Base-by-base conservation (phyloP, 257 asterid genomes). In the Petunia secreta region DNA sequence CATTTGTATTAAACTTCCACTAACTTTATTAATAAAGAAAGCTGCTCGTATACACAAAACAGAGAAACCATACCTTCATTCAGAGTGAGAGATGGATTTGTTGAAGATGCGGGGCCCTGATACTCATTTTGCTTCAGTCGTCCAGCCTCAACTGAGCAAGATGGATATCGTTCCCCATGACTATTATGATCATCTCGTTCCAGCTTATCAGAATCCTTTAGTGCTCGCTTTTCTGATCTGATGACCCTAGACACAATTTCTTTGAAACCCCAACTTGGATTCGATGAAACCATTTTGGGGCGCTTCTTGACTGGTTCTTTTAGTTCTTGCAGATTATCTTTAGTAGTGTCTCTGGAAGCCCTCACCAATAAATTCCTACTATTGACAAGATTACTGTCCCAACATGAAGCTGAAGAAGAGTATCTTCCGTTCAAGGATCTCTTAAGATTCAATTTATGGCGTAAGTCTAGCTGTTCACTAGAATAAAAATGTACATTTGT, bases 371-470 rank as follows among this genome's bases (percentile, higher is more conserved):
- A 79, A 77, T 71, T 77, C 44, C 80, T 50, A 5, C 71, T 39
- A 59, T 50, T 84, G 62, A 40, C 62, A 62, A 67, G 8, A 69
- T 69, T 63, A 63, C 53, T 16, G 54, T 81, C 75, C 58, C 77
- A 62, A 63, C 38, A 13, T 25, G 71, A 14, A 53, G 80, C 73
- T 13, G 80, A 60, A 84, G 64, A 46, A n/a, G 75, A 75, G 39
- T 37, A 79, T 75, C 75, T 86, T 36, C 76, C 37, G 77, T 84
- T 82, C 80, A 75, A 83, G 65, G 82, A 46, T 44, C 81, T 68
- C 87, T 86, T 87, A 44, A 39, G 85, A 84, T 86, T 85, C 34
- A 88, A 53, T 78, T 85, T 80, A 77, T 88, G 87, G 14, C 91
- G 82, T 58, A 88, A 80, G 79, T 86, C 91, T 64, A 83, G 91